Base-by-base conservation (phyloP, 202 grass and related monocot species). In the Zizania palustris region DNA sequence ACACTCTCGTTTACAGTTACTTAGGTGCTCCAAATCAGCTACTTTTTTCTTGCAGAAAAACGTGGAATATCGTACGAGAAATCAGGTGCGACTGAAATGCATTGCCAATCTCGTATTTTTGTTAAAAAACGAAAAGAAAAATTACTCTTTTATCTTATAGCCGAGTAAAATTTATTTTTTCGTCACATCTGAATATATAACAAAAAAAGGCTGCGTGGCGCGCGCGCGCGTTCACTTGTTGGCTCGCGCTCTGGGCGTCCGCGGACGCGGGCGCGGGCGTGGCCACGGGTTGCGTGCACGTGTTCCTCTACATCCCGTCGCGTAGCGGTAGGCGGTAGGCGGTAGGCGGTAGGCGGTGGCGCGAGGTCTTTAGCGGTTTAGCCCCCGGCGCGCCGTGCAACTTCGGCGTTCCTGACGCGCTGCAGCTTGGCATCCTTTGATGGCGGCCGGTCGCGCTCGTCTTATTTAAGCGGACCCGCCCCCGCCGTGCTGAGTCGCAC, bases 211-310 rank as follows among this genome's bases (percentile, higher is more conserved):
- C 56, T 3, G 10, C 56, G 21, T n/a, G 19, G 9, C 10, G 56
- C 21, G 56, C 11, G 54, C n/a, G n/a, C n/a, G n/a, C n/a, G n/a
- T n/a, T n/a, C n/a, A n/a, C n/a, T n/a, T n/a, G n/a, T n/a, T n/a
- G n/a, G n/a, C n/a, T n/a, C n/a, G n/a, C n/a, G n/a, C 19, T n/a
- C n/a, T n/a, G 38, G 7, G 40, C 18, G 2, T 35, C 10, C 4
- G 9, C 33, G 20, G 42, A n/a, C n/a, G n/a, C n/a, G n/a, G n/a
- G n/a, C 13, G 19, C 9, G 42, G n/a, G n/a, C n/a, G n/a, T n/a
- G n/a, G 53, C 65, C 42, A 70, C 55, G 66, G 42, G 33, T 2
- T 10, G 65, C 77, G 65, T 69, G n/a, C n/a, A n/a, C n/a, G n/a
- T n/a, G n/a, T n/a, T 45, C 82, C 77, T 11, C 4, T 15, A 22